Percentiles rank a stretch among this genome's conserved stretches.
Conservation (phyloP, 2,329 filamentous ascomycete species). For the Phoma sp. region DNA sequence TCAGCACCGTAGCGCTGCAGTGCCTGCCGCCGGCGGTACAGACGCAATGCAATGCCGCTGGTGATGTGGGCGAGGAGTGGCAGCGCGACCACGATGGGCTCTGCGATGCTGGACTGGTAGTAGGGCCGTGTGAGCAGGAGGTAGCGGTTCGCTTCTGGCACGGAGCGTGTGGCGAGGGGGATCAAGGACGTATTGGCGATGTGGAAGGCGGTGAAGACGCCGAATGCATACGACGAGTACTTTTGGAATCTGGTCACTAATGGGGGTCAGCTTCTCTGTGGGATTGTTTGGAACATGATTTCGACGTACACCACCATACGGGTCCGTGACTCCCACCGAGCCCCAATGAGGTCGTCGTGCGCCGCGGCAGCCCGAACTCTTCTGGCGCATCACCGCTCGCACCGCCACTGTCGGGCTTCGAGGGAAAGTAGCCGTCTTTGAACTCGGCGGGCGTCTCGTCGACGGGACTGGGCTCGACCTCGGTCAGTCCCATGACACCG, state of each 20-base stretch:
- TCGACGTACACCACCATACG: constrained; percentile 73
- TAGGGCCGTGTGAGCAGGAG: constrained; percentile 89
- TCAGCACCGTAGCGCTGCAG: constrained; percentile 77
- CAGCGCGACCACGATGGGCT: constrained; percentile 78
- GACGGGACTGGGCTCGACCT: constrained; percentile 84
- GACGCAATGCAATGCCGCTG: constrained; percentile 77
- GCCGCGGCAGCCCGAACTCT: constrained; percentile 4
- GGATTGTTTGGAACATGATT: no score
- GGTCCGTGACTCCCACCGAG: constrained; percentile 69
- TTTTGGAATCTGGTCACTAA: constrained; percentile 78
- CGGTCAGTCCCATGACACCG: constrained; percentile 70
- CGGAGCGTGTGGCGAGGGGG: constrained; percentile 42
- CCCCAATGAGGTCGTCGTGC: constrained; percentile 45
- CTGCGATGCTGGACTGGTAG: constrained; percentile 80
- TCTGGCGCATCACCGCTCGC: not conserved
- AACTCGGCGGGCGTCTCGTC: constrained; percentile 59
- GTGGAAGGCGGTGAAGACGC: constrained; percentile 53
- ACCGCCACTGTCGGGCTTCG: no score
- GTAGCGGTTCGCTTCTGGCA: constrained; percentile 80
- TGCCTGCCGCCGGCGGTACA: constrained; percentile 75
- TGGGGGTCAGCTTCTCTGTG: not conserved
- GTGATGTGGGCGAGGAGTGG: constrained; percentile 78
- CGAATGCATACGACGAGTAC: constrained; percentile 77
- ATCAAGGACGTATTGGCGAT: constrained; percentile 55
- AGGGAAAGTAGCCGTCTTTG: constrained; percentile 59